Evolutionary conservation across 768 basidiomycete genomes (phyloP), one percentile per base, ranked within the genome.

Genomic region (Vishniacozyma victoriae): DNA sequence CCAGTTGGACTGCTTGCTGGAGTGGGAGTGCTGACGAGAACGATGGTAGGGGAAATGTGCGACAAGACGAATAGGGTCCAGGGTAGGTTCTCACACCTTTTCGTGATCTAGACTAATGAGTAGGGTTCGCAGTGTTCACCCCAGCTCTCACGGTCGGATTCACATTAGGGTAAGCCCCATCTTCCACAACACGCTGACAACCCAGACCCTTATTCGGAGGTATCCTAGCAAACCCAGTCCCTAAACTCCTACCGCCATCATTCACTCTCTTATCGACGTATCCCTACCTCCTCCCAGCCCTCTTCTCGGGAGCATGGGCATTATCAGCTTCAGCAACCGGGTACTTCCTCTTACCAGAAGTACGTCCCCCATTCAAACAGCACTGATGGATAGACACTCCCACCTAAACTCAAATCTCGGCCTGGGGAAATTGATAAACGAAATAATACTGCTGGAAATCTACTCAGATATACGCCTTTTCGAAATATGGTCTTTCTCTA

Each of bases 21-120:
- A n/a, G 55, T 54, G 15, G 62, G 59, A 2, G 62, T 64, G 2
- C 35, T 64, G 23, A 51, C 56, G 4, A 38, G 62, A 26, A 64
- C 62, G 16, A 64, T 64, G 62, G 41, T 56, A 3, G 54, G 53
- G 1, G 62, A 64, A 46, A 18, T 64, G 24, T 64, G 62, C 26
- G 59, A 64, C 41, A 51, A 50, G 36, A 44, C 56, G 11, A 59
- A 64, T 35, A 33, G 59, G 13, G 49, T 64, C 16, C 48, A 57
- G 42, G 62, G 62, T 60, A 38, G 36, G 58, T 38, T 16, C 16
- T 33, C 45, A 15, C 15, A 19, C n/a, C n/a, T 13, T 33, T 19
- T 23, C 35, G 2, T 31, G 29, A 16, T 37, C 33, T 43, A 35
- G 16, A 3, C n/a, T 9, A 24, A 22, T 13, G n/a, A 14, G 1